phyloP scores from a whole-genome alignment of 148 eudicot species.

The Mesembryanthemum crystallinum region DNA sequence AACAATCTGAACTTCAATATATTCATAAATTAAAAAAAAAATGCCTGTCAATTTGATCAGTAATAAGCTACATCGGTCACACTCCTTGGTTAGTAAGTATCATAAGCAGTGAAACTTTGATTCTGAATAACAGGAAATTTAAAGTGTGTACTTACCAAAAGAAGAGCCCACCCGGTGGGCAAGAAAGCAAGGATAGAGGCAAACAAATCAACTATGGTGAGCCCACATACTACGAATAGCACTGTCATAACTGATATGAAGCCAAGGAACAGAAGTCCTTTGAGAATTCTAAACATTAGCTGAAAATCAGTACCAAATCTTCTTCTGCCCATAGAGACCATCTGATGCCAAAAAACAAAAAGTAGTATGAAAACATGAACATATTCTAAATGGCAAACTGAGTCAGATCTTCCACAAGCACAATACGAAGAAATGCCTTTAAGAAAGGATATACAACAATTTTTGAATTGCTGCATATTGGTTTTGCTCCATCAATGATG shows the following conservation, averaged over 20 bases:
- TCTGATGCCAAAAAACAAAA: slow-evolving; percentile 41
- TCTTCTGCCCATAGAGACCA: slow-evolving; percentile 96
- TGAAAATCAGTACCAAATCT: slow-evolving; percentile 93
- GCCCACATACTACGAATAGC: slow-evolving; percentile 69
- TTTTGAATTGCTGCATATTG: not conserved
- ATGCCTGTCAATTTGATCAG: not conserved
- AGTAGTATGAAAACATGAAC: slow-evolving; percentile 16
- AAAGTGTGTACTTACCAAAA: slow-evolving; percentile 51
- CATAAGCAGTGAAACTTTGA: not conserved
- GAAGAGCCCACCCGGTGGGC: slow-evolving; percentile 97
- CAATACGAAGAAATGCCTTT: not conserved
- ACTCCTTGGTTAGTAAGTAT: not conserved
- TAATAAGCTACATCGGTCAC: not conserved
- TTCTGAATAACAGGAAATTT: not conserved
- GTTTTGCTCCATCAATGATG: not conserved
- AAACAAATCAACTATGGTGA: slow-evolving; percentile 66
- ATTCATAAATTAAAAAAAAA: no score
- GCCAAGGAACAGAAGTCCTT: slow-evolving; percentile 90
- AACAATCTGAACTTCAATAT: not conserved
- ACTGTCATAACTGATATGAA: slow-evolving; percentile 88
- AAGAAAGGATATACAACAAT: not conserved
- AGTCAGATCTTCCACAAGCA: not conserved
- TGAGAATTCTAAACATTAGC: slow-evolving; percentile 97
- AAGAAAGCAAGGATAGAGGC: slow-evolving; percentile 83
- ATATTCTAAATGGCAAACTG: not conserved